Evolutionary conservation across 176 grass and related monocot species (phyloP), one percentile per base, ranked within the genome.

Genomic region (Rhynchospora breviuscula): DNA sequence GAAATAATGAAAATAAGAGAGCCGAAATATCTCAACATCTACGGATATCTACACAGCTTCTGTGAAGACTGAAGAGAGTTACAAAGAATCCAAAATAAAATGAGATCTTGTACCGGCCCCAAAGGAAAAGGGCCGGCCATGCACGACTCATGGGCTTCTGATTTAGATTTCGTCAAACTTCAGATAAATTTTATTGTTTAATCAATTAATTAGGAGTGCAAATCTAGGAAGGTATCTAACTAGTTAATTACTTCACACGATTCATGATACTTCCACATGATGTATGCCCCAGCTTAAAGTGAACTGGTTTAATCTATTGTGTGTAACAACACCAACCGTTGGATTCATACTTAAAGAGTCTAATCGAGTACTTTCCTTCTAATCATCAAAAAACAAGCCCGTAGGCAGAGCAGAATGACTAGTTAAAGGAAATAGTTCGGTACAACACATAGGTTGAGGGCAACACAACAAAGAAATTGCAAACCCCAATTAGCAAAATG

Each of bases 121-220:
- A 81, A 46, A 22, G 79, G 79, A 81, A 44, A 63, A 17, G 79
- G 79, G 57, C 79, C 33, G 58, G 79, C 79, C 79, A 81, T 80
- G 79, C 57, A n/a, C 9, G 18, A 17, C 25, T 46, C 15, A 5
- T 63, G 59, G 17, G 56, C 31, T 46, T 14, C 59, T 81, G 26
- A 62, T 81, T 31, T 3, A 62, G 18, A 63, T 62, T 63, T 62
- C 31, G 31, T 81, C 79, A 63, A 81, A 62, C 17, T 47, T 63
- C 2, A 1, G 26, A 59, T 80, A 14, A 10, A 61, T 63, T 33
- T 47, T 22, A 19, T 63, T 46, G 19, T 62, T 80, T 61, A 80
- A 44, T 80, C 11, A 61, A 58, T 58, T 11, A 31, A 40, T 80
- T 61, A n/a, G 18, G 31, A 46, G 78, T 80, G 78, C 78, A 62